Evolutionary conservation across 2,329 filamentous ascomycete species (phyloP), one percentile per base, ranked within the genome.

Genomic region (Botrytis fabae): DNA sequence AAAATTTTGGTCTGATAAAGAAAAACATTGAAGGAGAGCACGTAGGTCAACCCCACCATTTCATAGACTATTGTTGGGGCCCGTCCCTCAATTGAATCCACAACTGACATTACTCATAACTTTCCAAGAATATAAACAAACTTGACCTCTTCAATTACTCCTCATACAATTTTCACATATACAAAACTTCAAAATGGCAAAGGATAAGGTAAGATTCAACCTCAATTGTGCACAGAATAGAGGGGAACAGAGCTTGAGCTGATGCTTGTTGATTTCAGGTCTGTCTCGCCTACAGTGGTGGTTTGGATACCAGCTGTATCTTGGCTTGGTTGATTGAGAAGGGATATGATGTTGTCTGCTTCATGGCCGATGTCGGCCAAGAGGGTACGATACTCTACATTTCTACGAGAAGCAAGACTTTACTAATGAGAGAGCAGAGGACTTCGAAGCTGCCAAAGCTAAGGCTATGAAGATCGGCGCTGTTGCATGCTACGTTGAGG

Each of bases 341-440:
- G 78, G 85, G 84, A 54, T 86, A 86, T 79, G 85, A 86, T 77
- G 78, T 80, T 54, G 54, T 81, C 38, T 84, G 82, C 81, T 86
- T 85, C 81, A 85, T 92, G 81, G 91, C 91, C 84, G 86, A 93
- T 83, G 89, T 93, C 78, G 92, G 92, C 73, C 91, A 93, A 84
- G 89, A 91, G 79, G 85, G 76, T 79, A 75, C 12, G 54, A 22
- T 57, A 35, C 18, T 46, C 60, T 77, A 77, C 5, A 81, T 79
- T 38, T 38, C 25, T 20, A 20, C 6, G 22, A 22, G 64, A 28
- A 46, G 42, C 28, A 35, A 46, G 38, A 69, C 62, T 14, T 51
- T 70, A 25, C 68, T 73, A 32, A 74, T 69, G 63, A 59, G 42
- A 59, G 65, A 75, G 42, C 78, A 83, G 92, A 94, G 84, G 91